Evolutionary conservation across 2,329 filamentous ascomycete species (phyloP).

Genomic region (Cladosporium austrohemisphaericum): DNA sequence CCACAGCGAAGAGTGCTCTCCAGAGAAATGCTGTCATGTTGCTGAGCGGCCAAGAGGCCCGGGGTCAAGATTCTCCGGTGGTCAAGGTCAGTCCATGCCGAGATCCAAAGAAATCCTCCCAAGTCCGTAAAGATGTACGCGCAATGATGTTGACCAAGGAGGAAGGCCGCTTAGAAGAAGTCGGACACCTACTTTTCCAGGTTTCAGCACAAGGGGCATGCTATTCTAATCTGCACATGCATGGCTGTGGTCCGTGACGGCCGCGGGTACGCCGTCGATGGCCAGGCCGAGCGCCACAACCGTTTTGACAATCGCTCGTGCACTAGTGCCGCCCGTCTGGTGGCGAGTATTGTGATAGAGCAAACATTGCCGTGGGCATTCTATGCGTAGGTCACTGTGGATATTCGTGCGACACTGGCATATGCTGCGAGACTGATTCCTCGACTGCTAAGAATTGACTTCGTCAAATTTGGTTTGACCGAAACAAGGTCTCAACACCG

Average conservation of each 20-base stretch:
- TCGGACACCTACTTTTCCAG: conserved; percentile 10
- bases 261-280: conserved; percentile 10
- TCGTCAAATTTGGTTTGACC: too few species aligned
- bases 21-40: conserved; percentile 12
- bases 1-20: conserved; percentile 4
- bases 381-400: too few species aligned
- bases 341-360: too few species aligned
- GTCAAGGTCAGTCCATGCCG: not conserved
- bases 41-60: not conserved
- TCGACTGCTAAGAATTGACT: too few species aligned
- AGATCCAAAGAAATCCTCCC: not conserved
- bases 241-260: conserved; percentile 12
- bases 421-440: too few species aligned
- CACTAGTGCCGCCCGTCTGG: too few species aligned
- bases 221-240: conserved; percentile 13
- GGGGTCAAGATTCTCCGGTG: not conserved
- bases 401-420: too few species aligned
- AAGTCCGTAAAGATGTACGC: not conserved
- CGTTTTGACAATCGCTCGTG: not conserved
- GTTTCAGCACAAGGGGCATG: conserved; percentile 6
- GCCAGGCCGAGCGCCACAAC: conserved; percentile 5
- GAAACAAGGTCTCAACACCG: too few species aligned
- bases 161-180: too few species aligned
- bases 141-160: not conserved
- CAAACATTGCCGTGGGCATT: too few species aligned